Percentiles rank a stretch among this genome's conserved stretches.
phyloP scores from a whole-genome alignment of 768 basidiomycete species.

The Mrakia blollopis region DNA sequence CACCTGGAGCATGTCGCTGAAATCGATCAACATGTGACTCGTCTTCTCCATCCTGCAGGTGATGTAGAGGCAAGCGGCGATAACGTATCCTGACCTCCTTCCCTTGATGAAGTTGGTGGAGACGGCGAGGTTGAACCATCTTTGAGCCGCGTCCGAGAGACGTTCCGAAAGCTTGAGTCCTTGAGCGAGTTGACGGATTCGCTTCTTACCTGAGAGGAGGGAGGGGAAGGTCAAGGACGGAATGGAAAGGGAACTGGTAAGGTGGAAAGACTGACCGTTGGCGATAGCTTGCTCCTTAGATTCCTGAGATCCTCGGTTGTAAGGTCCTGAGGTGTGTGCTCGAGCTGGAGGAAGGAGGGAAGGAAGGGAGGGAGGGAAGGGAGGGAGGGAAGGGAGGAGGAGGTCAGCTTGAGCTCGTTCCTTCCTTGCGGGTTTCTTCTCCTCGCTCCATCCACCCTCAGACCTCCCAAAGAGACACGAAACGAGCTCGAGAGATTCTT shows the following conservation, averaged over 20 bases:
- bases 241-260: too few species aligned
- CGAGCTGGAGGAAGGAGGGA: constrained; percentile 53
- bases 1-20: constrained; percentile 90
- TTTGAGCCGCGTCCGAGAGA: constrained; percentile 71
- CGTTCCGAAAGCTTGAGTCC: constrained; percentile 72
- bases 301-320: constrained; percentile 52
- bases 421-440: not conserved
- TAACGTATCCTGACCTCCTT: constrained; percentile 82
- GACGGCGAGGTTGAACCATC: constrained; percentile 88
- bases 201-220: constrained; percentile 59
- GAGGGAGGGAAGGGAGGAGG: not conserved
- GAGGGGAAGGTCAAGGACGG: not conserved
- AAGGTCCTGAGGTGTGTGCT: constrained; percentile 74
- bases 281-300: constrained; percentile 20
- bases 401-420: not conserved
- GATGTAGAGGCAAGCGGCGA: constrained; percentile 91
- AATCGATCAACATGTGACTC: constrained; percentile 97
- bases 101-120: constrained; percentile 93
- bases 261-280: constrained; percentile 19
- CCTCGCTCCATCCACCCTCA: constrained; percentile 7
- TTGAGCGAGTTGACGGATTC: constrained; percentile 75
- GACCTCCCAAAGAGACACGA: not conserved
- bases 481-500: not conserved
- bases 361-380: not conserved
- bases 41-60: constrained; percentile 89